Evolutionary conservation across 441 rosid species (phyloP), one percentile per base, ranked within the genome.

Genomic region (Eruca vesicaria): DNA sequence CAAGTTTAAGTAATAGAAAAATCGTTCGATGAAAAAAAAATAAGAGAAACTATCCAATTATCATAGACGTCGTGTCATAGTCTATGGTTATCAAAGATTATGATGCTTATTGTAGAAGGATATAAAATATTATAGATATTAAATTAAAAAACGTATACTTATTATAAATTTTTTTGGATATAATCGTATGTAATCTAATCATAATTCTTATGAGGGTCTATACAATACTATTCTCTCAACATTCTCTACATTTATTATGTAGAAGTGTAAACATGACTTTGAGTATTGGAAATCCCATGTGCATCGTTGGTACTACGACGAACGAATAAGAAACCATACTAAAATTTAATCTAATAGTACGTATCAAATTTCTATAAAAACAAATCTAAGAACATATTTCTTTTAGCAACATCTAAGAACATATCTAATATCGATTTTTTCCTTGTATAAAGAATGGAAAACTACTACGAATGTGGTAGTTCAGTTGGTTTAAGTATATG

Each of bases 1-100:
- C n/a, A n/a, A n/a, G n/a, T n/a, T n/a, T n/a, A n/a, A n/a, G n/a
- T n/a, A n/a, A n/a, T n/a, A n/a, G n/a, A n/a, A n/a, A n/a, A n/a
- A n/a, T n/a, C n/a, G n/a, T n/a, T n/a, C n/a, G n/a, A n/a, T n/a
- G n/a, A n/a, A n/a, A n/a, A n/a, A n/a, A n/a, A n/a, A n/a, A n/a
- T n/a, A n/a, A n/a, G n/a, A n/a, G n/a, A n/a, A n/a, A n/a, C n/a
- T n/a, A n/a, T n/a, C n/a, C n/a, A n/a, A n/a, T n/a, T n/a, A n/a
- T n/a, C n/a, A n/a, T 43, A n/a, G 50, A 43, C 50, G 3, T 9
- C 5, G 16, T 41, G n/a, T 50, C 56, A 10, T 48, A 53, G 58
- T 16, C 38, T 9, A 75, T 14, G 43, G 21, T 60, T 52, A 63
- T 69, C 74, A 63, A 75, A 75, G 74, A 69, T 69, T 33, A 28